Evolutionary conservation across 1,139 yeast species (phyloP).

Genomic region (Cylindricascospora bacillispora): DNA sequence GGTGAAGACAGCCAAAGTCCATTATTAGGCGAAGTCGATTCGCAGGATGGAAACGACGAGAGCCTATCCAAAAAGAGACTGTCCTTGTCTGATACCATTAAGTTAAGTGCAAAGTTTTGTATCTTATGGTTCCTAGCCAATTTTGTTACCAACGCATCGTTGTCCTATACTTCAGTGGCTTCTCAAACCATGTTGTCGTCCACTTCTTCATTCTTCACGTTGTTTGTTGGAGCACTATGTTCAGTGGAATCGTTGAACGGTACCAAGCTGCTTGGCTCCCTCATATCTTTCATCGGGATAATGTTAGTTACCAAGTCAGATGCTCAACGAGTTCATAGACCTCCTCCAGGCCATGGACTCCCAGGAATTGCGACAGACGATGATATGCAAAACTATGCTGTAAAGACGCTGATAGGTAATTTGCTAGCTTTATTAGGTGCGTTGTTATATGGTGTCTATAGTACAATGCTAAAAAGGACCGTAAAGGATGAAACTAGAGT

Average conservation of each 20-base stretch:
- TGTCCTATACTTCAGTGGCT: constrained; percentile 81
- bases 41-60: constrained; percentile 1
- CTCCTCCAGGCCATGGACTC: constrained; percentile 1
- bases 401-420: constrained; percentile 57
- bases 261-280: constrained; percentile 54
- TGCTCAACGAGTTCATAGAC: constrained; percentile 10
- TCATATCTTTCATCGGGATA: constrained; percentile 69
- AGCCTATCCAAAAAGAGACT: constrained; percentile 9
- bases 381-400: constrained; percentile 13
- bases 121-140: constrained; percentile 85
- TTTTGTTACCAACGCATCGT: constrained; percentile 74
- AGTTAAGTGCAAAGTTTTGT: constrained; percentile 68
- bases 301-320: constrained; percentile 53
- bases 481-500: constrained; percentile 62
- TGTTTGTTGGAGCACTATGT: constrained; percentile 64
- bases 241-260: constrained; percentile 56
- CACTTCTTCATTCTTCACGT: constrained; percentile 85
- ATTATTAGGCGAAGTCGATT: not conserved
- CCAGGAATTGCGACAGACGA: not conserved
- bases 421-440: constrained; percentile 74
- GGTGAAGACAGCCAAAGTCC: constrained; percentile 8
- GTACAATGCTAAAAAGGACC: constrained; percentile 64
- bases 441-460: constrained; percentile 77
- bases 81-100: constrained; percentile 36
- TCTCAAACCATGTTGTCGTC: constrained; percentile 87